These are phyloP conservation scores for Musa itinerans DNA, from an alignment of 176 grass and related monocot species.

Conservation along the genomic window DNA sequence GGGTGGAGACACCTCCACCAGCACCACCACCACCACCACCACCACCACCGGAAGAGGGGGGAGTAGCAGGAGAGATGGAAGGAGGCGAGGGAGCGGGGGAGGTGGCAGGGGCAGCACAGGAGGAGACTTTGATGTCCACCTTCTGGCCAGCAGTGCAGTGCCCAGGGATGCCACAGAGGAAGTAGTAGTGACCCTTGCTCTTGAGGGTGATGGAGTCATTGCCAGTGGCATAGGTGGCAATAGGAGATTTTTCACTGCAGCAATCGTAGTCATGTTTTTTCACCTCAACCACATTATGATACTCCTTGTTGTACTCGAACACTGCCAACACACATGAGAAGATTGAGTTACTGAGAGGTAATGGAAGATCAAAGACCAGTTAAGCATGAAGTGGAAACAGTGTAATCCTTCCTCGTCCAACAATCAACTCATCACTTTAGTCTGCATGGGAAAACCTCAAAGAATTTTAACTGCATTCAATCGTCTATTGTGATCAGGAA, in stretches of 20 bases:
- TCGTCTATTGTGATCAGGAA: no score
- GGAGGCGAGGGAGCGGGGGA: neutral
- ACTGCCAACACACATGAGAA: constrained; percentile 10
- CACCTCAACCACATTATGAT: constrained; percentile 26
- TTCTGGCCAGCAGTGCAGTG: neutral
- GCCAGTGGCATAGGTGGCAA: neutral
- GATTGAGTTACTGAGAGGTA: neutral
- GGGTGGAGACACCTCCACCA: neutral
- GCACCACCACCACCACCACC: neutral
- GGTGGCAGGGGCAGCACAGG: neutral
- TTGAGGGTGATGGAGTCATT: constrained; percentile 3
- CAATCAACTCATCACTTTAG: no score
- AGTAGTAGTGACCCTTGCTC: constrained; percentile 1
- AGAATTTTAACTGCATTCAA: no score
- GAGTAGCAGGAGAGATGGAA: neutral
- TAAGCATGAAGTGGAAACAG: no score
- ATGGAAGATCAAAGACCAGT: no score
- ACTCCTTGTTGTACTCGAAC: neutral
- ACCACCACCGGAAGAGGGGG: neutral
- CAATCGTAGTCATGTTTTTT: constrained; percentile 19
- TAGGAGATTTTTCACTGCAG: constrained; percentile 6
- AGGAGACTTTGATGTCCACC: neutral
- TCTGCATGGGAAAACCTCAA: no score
- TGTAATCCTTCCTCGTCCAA: no score
- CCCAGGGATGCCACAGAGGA: neutral